Evolutionary conservation across 176 grass and related monocot genomes (phyloP).

Genomic region (Oryza nivara): DNA sequence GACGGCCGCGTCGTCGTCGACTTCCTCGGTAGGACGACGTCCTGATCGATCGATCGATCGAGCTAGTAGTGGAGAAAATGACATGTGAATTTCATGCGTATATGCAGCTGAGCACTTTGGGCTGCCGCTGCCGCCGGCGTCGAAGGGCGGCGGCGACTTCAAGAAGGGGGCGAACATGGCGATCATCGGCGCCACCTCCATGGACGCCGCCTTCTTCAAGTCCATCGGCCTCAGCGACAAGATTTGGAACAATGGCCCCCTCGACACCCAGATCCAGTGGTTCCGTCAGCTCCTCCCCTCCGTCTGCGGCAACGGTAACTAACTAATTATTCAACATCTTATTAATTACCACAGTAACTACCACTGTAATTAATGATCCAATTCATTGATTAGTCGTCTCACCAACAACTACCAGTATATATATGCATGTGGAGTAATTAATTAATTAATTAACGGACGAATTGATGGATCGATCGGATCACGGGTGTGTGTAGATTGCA

Average conservation of each 20-base stretch:
- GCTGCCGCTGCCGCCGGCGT: conserved; percentile 56
- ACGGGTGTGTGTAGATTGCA: conserved; percentile 30
- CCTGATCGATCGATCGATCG: too few relatives aligned
- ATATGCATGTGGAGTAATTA: background rate
- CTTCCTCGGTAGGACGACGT: conserved; percentile 51
- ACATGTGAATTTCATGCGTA: too few relatives aligned
- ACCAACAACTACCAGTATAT: background rate
- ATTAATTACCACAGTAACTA: background rate
- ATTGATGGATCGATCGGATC: too few relatives aligned
- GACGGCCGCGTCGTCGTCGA: conserved; percentile 81
- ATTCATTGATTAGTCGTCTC: background rate
- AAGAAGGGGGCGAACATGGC: conserved; percentile 76
- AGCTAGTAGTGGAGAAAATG: too few relatives aligned
- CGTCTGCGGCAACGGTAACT: conserved; percentile 48
- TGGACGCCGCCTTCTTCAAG: conserved; percentile 54
- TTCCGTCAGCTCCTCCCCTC: conserved; percentile 58
- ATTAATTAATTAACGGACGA: background rate
- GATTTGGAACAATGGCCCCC: conserved; percentile 67
- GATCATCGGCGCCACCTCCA: conserved; percentile 63
- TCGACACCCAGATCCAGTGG: conserved; percentile 68
- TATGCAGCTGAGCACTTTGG: conserved; percentile 59
- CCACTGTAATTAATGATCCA: background rate
- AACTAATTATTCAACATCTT: background rate
- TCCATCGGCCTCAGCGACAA: conserved; percentile 55
- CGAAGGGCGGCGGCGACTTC: conserved; percentile 55